Percentiles rank a stretch among this genome's conserved stretches.
Evolutionary conservation across 164 flowering plant species (phyloP).

Genomic region (Stephania cephalantha): DNA sequence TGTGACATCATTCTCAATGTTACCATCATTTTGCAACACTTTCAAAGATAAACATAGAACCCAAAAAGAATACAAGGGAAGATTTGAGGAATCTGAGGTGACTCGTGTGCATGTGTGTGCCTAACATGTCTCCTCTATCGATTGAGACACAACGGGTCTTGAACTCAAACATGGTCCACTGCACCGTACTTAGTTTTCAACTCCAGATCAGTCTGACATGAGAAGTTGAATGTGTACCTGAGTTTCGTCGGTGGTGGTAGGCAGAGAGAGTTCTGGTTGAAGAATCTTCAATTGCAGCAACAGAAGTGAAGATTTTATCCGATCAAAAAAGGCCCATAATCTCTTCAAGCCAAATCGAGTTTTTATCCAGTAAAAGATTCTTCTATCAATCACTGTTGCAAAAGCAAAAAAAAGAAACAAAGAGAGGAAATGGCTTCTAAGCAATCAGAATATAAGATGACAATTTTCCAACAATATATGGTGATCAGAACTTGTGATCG

Average conservation of each 20-base stretch:
- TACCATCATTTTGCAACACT: not conserved
- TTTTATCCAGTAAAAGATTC: not conserved
- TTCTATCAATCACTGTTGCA: not conserved
- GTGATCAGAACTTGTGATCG: too few species aligned
- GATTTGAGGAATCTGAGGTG: not conserved
- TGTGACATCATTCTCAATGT: too few species aligned
- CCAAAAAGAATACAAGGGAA: too few species aligned
- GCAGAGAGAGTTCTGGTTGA: not conserved
- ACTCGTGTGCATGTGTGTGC: not conserved
- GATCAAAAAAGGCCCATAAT: not conserved
- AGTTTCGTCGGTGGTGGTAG: too few species aligned
- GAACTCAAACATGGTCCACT: not conserved
- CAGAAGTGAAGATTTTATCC: not conserved
- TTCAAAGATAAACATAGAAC: not conserved
- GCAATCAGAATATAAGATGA: too few species aligned
- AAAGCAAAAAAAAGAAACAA: too few species aligned
- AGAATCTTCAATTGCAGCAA: not conserved
- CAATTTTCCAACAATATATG: too few species aligned
- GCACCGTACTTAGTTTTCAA: not conserved
- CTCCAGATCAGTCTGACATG: not conserved
- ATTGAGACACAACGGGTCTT: not conserved
- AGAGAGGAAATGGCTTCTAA: too few species aligned
- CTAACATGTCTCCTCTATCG: not conserved
- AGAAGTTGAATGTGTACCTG: not conserved
- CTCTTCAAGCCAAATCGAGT: not conserved